Conservation (phyloP, 2,329 filamentous ascomycete species). For the Diplodia mutila region DNA sequence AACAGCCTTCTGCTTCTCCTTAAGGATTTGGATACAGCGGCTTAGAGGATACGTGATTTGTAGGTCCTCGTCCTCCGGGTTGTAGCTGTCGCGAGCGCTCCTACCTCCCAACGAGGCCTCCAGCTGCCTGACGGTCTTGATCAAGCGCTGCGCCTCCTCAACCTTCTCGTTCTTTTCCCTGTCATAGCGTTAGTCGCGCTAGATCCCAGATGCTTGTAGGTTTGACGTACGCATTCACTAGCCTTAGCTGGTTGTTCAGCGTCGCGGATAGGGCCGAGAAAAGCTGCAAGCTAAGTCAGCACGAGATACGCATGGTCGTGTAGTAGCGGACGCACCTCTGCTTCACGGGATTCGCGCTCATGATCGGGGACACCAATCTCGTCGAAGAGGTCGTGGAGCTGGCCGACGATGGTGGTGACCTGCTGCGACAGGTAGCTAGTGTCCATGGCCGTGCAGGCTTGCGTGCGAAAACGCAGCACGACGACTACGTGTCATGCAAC, state of each 20-base stretch:
- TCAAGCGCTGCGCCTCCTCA: conserved; percentile 85
- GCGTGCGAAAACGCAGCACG: conserved; percentile 5
- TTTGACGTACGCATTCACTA: conserved; percentile 67
- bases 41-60: conserved; percentile 82
- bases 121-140: conserved; percentile 90
- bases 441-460: conserved; percentile 64
- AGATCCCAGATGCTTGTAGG: background rate
- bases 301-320: conserved; percentile 15
- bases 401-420: conserved; percentile 89
- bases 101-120: conserved; percentile 83
- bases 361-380: conserved; percentile 94
- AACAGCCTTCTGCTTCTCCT: conserved; percentile 83
- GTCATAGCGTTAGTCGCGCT: conserved; percentile 25
- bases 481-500: conserved; percentile 19
- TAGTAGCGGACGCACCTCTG: conserved; percentile 67
- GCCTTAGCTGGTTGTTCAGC: conserved; percentile 83
- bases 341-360: conserved; percentile 87
- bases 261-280: conserved; percentile 91
- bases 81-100: conserved; percentile 65
- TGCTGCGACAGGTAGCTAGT: conserved; percentile 92
- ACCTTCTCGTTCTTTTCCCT: conserved; percentile 87
- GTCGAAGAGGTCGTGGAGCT: conserved; percentile 93
- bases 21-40: conserved; percentile 76
- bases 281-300: conserved; percentile 60
- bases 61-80: conserved; percentile 69